Base-by-base conservation (phyloP, 345 rosid species). In the Aquilaria sinensis region DNA sequence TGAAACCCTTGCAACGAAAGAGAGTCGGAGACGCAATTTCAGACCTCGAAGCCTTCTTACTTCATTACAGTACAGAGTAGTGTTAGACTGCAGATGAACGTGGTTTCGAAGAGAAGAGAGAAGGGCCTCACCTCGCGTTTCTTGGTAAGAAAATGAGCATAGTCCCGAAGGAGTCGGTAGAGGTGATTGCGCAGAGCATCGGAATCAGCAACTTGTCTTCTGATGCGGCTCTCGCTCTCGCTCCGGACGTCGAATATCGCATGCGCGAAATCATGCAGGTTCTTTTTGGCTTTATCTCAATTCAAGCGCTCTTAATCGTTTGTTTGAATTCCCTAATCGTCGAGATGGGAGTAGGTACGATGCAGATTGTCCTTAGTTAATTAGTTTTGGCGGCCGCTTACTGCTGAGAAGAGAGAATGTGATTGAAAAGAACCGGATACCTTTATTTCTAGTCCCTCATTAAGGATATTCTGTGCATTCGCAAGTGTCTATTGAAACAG, bases 261-360 rank as follows among this genome's bases (percentile, higher is more conserved):
- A 77, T 86, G 78, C 96, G 96, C 61, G 93, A 94, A 79, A 84
- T 90, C 66, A 86, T 90, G 88, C 97, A 90, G 95, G 98, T 86
- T 1, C 37, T 8, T 55, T 53, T 56, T 1, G 16, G 29, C 33
- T 13, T 32, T 12, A 23, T 31, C 31, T 13, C 14, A 23, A 37
- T 9, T 37, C 43, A 37, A 37, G 7, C 43, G 7, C 8, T 37
- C 43, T 37, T 9, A 37, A 37, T 37, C 8, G 43, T 37, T 34
- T 59, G 62, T 48, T 31, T 33, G 23, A 37, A 37, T 37, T 5
- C 2, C 2, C 3, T 37, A 37, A 37, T 37, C 8, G 43, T 2
- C 41, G 2, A 53, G 53, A 60, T 11, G 53, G 53, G 7, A 47
- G n/a, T 46, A 47, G 63, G 47, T 47, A 37, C 8, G 8, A 37